These are phyloP conservation scores for Parachaetomium inaequale DNA, from an alignment of 495 filamentous ascomycete species.

Conservation along the genomic window DNA sequence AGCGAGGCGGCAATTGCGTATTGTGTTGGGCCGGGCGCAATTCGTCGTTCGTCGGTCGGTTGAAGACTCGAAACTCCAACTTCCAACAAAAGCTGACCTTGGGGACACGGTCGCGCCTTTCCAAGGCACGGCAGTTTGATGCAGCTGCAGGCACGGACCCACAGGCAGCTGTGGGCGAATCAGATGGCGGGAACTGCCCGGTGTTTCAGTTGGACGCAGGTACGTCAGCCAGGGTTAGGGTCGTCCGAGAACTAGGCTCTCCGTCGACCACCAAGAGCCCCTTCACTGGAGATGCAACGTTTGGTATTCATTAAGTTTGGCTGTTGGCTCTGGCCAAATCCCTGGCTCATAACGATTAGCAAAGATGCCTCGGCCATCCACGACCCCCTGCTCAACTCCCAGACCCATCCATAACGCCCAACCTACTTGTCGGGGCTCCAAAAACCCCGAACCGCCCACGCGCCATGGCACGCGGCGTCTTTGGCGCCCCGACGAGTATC, in stretches of 20 bases:
- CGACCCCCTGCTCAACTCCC: slow-evolving; percentile 9
- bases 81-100: slow-evolving; percentile 12
- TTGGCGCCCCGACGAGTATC: no score
- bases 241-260: no score
- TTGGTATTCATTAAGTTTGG: no score
- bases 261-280: no score
- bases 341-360: neutral
- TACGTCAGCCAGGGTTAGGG: neutral
- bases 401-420: neutral
- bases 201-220: neutral
- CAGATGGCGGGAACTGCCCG: neutral
- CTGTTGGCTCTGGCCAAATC: no score
- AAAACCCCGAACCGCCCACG: no score
- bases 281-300: no score
- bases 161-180: slow-evolving; percentile 21
- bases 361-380: neutral
- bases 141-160: neutral
- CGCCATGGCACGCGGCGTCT: no score
- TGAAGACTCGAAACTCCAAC: neutral
- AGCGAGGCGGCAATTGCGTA: neutral
- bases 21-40: neutral
- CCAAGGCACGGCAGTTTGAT: neutral
- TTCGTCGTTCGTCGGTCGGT: slow-evolving; percentile 3
- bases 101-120: slow-evolving; percentile 42
- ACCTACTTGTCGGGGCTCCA: neutral